These are phyloP conservation scores for Aschersonia sp. DNA, from an alignment of 2,329 filamentous ascomycete species.

Conservation along the genomic window DNA sequence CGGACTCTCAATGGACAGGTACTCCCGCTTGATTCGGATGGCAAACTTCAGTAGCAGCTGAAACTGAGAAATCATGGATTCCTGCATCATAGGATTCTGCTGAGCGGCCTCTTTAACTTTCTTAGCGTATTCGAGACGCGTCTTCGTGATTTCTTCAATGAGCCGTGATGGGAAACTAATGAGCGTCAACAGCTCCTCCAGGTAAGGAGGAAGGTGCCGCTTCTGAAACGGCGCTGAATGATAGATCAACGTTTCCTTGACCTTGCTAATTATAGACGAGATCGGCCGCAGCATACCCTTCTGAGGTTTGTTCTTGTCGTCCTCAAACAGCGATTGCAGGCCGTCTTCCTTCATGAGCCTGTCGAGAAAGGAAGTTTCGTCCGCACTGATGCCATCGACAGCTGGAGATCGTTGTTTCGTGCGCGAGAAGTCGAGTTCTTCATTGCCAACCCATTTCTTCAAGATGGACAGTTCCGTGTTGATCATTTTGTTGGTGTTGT, in stretches of 20 bases:
- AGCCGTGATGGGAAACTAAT: constrained; percentile 95
- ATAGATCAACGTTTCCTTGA: constrained; percentile 77
- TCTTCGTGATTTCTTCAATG: constrained; percentile 90
- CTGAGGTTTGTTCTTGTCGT: constrained; percentile 30
- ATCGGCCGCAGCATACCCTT: constrained; percentile 77
- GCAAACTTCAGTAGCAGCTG: constrained; percentile 85
- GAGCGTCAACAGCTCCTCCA: constrained; percentile 86
- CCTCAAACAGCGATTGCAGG: constrained; percentile 77
- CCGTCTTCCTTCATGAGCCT: constrained; percentile 91
- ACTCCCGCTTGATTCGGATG: constrained; percentile 83
- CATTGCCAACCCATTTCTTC: constrained; percentile 93
- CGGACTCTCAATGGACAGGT: constrained; percentile 67
- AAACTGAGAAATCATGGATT: constrained; percentile 96
- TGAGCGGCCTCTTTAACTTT: constrained; percentile 92
- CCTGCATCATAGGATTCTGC: constrained; percentile 84
- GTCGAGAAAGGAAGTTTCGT: constrained; percentile 89
- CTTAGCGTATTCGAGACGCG: constrained; percentile 79
- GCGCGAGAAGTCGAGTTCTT: constrained; percentile 80
- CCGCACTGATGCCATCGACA: constrained; percentile 54
- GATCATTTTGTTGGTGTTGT: constrained; percentile 93
- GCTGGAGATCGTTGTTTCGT: constrained; percentile 51
- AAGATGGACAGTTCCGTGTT: constrained; percentile 85
- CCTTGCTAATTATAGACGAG: constrained; percentile 78
- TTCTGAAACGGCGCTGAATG: constrained; percentile 77
- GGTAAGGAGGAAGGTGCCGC: constrained; percentile 85